Evolutionary conservation across 208 protist genomes (phyloP), one percentile per base, ranked within the genome.

Genomic region (Herpetomonas tarakana): DNA sequence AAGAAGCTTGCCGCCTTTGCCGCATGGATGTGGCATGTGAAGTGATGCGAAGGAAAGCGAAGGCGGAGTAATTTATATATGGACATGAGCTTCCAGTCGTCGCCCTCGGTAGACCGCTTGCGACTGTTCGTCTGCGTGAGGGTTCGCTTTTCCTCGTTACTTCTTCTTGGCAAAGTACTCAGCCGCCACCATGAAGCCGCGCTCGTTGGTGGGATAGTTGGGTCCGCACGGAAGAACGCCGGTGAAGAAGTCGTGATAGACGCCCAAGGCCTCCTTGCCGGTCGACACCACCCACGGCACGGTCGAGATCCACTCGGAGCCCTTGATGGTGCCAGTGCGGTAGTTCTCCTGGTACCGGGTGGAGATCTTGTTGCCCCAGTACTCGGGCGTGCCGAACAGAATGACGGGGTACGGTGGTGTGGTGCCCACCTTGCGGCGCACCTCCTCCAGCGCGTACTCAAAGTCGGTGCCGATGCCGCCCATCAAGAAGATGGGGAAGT

Each of bases 381-480:
- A 75, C 49, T 89, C 73, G 3, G 64, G 24, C 12, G 86, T 68
- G 30, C 92, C 92, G 45, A 97, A 96, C 38, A 97, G 75, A 52
- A 97, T 78, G 50, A 97, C 76, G 2, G 92, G 92, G 56, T 87
- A 65, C 12, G 87, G 63, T 27, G 85, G 65, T n/a, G 86, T 79
- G 31, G 92, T 87, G 30, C 86, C 90, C 25, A 97, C 92, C 71
- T 97, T 97, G 39, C 92, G 88, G 31, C 91, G 88, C 41, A 97
- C 92, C 84, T 97, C 90, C 65, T 97, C 92, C 29, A 97, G 80
- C 19, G 90, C 78, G 69, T 94, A 96, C 83, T 97, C 92, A 75
- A 97, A 97, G 63, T 97, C 92, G 3, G 92, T 97, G 30, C 92
- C 92, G 49, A 97, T 93, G 56, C 92, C 92, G 52, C 92, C 92